Evolutionary conservation across 495 filamentous ascomycete species (phyloP).

Genomic region (Podospora sp.): DNA sequence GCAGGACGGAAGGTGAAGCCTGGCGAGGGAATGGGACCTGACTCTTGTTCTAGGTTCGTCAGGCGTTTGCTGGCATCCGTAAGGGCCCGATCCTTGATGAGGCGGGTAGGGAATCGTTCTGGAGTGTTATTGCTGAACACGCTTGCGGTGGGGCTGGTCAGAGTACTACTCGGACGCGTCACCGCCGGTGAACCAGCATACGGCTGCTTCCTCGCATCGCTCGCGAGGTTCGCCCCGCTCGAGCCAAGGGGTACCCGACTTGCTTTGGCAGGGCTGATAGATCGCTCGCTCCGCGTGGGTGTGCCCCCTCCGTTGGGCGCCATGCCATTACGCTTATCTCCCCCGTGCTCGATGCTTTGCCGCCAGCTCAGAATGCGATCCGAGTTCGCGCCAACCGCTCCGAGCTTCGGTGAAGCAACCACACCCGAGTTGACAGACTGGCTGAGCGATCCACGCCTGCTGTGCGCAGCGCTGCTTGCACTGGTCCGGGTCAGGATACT

Average conservation of each 20-base stretch:
- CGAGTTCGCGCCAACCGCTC: conserved; percentile 47
- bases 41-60: conserved; percentile 20
- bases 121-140: conserved; percentile 27
- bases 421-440: conserved; percentile 21
- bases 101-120: conserved; percentile 16
- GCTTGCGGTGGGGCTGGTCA: conserved; percentile 35
- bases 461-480: conserved; percentile 51
- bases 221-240: conserved; percentile 42
- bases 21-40: conserved; percentile 36
- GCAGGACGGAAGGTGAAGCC: conserved; percentile 45
- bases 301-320: conserved; percentile 34
- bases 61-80: conserved; percentile 19
- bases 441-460: conserved; percentile 58
- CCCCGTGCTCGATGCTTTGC: conserved; percentile 63
- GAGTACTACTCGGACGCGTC: conserved; percentile 25
- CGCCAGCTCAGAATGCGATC: conserved; percentile 94
- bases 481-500: conserved; percentile 62
- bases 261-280: conserved; percentile 52
- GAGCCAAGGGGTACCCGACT: conserved; percentile 36
- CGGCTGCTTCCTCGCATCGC: conserved; percentile 44
- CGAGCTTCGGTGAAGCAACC: conserved; percentile 48
- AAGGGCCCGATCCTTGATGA: conserved; percentile 7
- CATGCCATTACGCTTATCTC: conserved; percentile 37
- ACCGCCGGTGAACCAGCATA: conserved; percentile 35
- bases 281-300: conserved; percentile 49